These are phyloP conservation scores for Aspergillus tubingensis DNA, from an alignment of 2,329 filamentous ascomycete species.

Conservation along the genomic window DNA sequence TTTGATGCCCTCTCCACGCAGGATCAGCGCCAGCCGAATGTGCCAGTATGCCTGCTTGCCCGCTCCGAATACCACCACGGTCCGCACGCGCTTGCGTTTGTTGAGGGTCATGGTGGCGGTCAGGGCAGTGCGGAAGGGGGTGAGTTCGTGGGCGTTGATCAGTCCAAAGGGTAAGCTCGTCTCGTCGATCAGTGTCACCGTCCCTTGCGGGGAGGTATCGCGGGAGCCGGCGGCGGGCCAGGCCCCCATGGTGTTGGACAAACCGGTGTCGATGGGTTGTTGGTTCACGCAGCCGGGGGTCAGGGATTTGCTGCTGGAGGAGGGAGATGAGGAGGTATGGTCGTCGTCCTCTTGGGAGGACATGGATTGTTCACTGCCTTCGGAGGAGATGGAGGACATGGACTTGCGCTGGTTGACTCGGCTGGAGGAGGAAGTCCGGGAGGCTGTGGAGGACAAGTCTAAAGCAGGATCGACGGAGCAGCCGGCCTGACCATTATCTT, in stretches of 20 bases:
- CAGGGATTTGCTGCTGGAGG: conserved; percentile 27
- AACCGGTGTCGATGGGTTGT: conserved; percentile 26
- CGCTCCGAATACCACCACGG: conserved; percentile 80
- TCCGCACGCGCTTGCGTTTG: conserved; percentile 69
- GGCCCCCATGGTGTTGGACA: conserved; percentile 35
- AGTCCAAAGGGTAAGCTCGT: conserved; percentile 61
- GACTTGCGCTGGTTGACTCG: conserved; percentile 29
- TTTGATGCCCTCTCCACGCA: conserved; percentile 67
- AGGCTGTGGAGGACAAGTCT: conserved; percentile 11
- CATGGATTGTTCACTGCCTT: conserved; percentile 38
- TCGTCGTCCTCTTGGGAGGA: conserved; percentile 33
- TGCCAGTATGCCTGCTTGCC: conserved; percentile 96
- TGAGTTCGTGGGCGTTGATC: conserved; percentile 68
- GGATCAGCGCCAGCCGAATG: conserved; percentile 75
- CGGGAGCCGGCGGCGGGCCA: conserved; percentile 39
- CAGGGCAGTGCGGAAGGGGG: conserved; percentile 68
- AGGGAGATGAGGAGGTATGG: background rate
- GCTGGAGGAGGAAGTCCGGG: conserved; percentile 7
- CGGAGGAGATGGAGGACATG: conserved; percentile 38
- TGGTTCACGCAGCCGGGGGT: conserved; percentile 34
- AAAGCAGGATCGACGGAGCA: conserved; percentile 37
- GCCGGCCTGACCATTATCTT: conserved; percentile 34
- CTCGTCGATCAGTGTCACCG: conserved; percentile 61
- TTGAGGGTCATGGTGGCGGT: conserved; percentile 62
- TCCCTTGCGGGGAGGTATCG: conserved; percentile 56